A percentile compares a stretch with the other conserved stretches of the same genome.
Evolutionary conservation across 805 yeast species (phyloP).

Genomic region (Barnettozyma siamensis): DNA sequence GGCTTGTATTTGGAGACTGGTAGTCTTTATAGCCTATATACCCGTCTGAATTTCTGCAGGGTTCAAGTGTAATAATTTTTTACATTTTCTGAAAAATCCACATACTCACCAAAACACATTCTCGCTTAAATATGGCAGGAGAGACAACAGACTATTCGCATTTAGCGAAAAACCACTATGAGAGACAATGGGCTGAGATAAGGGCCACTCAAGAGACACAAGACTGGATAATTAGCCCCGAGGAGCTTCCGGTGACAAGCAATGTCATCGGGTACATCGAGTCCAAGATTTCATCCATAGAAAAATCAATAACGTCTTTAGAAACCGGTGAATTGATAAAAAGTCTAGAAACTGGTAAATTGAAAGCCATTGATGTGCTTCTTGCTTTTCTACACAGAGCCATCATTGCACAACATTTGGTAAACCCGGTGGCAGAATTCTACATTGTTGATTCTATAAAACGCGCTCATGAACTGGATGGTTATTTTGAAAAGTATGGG

Average conservation of each 20-base stretch:
- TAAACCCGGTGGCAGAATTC: constrained; percentile 25
- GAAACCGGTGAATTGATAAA: constrained; percentile 25
- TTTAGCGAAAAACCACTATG: too few relatives aligned
- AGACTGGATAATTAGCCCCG: background rate
- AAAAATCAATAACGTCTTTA: constrained; percentile 35
- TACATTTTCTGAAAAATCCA: too few relatives aligned
- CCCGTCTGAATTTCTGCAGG: too few relatives aligned
- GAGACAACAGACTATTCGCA: too few relatives aligned
- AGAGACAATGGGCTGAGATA: too few relatives aligned
- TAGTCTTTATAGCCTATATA: too few relatives aligned
- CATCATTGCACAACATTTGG: constrained; percentile 45
- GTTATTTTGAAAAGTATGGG: constrained; percentile 37
- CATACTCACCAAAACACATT: too few relatives aligned
- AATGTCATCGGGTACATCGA: constrained; percentile 4
- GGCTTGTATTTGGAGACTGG: too few relatives aligned
- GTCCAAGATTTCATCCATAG: constrained; percentile 13
- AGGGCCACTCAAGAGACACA: background rate
- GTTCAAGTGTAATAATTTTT: too few relatives aligned
- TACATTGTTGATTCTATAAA: constrained; percentile 50
- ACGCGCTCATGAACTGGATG: constrained; percentile 49
- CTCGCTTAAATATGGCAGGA: too few relatives aligned
- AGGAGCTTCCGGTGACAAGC: background rate
- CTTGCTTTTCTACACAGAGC: constrained; percentile 52
- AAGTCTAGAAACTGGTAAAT: constrained; percentile 24
- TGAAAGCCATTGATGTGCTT: constrained; percentile 37